A percentile compares a stretch with the other conserved stretches of the same genome.
These are phyloP conservation scores for Cadophora luteo-olivacea DNA, from an alignment of 2,329 filamentous ascomycete species.

Conservation along the genomic window DNA sequence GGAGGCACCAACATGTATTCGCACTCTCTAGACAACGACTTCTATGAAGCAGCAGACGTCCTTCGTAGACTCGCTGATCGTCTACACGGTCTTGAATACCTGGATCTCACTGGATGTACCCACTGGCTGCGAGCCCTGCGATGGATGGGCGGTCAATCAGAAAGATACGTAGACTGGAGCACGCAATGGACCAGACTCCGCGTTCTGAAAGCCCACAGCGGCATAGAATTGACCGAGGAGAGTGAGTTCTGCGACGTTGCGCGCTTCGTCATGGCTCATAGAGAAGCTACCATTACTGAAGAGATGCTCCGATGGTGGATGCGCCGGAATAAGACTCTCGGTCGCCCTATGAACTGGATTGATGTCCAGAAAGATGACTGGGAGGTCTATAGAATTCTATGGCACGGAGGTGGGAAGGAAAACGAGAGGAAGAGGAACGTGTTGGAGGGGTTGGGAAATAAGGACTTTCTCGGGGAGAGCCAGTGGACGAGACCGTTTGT, in stretches of 20 bases:
- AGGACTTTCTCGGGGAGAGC: neutral
- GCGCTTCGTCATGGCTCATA: slow-evolving; percentile 27
- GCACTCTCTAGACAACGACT: slow-evolving; percentile 63
- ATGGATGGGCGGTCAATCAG: slow-evolving; percentile 30
- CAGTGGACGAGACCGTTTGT: slow-evolving; percentile 15
- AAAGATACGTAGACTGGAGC: slow-evolving; percentile 39
- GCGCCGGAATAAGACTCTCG: slow-evolving; percentile 19
- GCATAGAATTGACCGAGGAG: slow-evolving; percentile 22
- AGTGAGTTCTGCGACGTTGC: slow-evolving; percentile 26
- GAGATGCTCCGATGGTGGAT: slow-evolving; percentile 33
- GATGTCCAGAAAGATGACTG: slow-evolving; percentile 36
- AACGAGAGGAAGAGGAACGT: slow-evolving; percentile 30
- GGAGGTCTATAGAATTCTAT: slow-evolving; percentile 30
- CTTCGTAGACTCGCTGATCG: slow-evolving; percentile 58
- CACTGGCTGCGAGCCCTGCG: slow-evolving; percentile 52
- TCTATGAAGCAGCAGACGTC: slow-evolving; percentile 63
- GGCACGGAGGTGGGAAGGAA: slow-evolving; percentile 24
- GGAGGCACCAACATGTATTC: slow-evolving; percentile 63
- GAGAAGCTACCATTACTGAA: slow-evolving; percentile 30
- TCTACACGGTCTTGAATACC: slow-evolving; percentile 62
- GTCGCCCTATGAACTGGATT: slow-evolving; percentile 29
- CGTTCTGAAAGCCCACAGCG: slow-evolving; percentile 32
- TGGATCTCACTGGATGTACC: slow-evolving; percentile 66
- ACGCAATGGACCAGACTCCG: slow-evolving; percentile 37
- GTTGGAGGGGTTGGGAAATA: slow-evolving; percentile 19